Evolutionary conservation across 495 filamentous ascomycete genomes (phyloP).

Genomic region (Massariosphaeria phaeospora): DNA sequence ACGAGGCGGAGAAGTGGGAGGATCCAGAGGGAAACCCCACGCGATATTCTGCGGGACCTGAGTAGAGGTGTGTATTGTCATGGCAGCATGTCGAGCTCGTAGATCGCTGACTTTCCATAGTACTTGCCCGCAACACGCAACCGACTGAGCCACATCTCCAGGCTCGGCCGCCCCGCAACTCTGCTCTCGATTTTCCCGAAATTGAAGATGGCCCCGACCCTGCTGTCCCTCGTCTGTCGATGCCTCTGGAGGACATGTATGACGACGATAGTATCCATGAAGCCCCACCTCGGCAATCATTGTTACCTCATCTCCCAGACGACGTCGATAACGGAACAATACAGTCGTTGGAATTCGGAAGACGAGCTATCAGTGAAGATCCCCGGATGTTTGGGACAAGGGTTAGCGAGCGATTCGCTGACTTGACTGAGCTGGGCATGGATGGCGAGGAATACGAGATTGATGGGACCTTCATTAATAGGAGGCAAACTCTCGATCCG

Average conservation of each 20-base stretch:
- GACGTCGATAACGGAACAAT: constrained; percentile 54
- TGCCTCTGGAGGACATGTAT: constrained; percentile 65
- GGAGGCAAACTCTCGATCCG: constrained; percentile 21
- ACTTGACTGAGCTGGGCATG: constrained; percentile 37
- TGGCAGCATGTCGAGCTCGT: neutral
- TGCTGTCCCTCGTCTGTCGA: constrained; percentile 60
- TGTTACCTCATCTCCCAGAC: constrained; percentile 38
- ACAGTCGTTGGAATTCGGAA: constrained; percentile 63
- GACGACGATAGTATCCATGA: constrained; percentile 42
- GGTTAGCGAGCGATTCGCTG: constrained; percentile 62
- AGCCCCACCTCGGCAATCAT: constrained; percentile 59
- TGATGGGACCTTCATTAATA: constrained; percentile 43
- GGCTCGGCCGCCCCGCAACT: constrained; percentile 33
- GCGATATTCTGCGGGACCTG: constrained; percentile 63
- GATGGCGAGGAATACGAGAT: constrained; percentile 34
- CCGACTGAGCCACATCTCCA: constrained; percentile 51
- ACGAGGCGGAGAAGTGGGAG: constrained; percentile 61
- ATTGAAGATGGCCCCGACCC: constrained; percentile 61
- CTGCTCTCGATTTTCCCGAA: constrained; percentile 37
- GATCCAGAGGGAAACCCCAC: constrained; percentile 69
- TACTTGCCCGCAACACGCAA: constrained; percentile 56
- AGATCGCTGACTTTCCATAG: constrained; percentile 18
- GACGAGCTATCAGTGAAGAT: constrained; percentile 55
- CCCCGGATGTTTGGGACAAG: constrained; percentile 48
- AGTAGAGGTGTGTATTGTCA: constrained; percentile 42